Evolutionary conservation across 2,329 filamentous ascomycete genomes (phyloP), one percentile per base, ranked within the genome.

Genomic region (Penicillium hordei): DNA sequence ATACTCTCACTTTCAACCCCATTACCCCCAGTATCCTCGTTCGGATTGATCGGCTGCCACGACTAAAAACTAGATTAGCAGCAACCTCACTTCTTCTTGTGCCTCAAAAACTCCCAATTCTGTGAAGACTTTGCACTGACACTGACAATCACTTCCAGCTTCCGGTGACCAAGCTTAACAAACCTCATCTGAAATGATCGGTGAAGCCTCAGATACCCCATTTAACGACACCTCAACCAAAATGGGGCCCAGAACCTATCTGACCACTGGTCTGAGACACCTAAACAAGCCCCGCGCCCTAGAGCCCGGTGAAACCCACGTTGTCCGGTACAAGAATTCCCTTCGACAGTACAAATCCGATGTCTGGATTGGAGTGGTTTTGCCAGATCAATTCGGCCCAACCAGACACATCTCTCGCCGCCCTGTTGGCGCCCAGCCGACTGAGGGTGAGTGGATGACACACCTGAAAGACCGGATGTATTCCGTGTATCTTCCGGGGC

Each of bases 241-340:
- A 19, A 63, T 63, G 59, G 4, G 13, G 1, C n/a, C 33, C 2
- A 38, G 27, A 19, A 4, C 27, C 4, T 45, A 19, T 5, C 19
- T 61, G 1, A 54, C 50, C 4, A 36, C 21, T 5, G 54, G 38
- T 1, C 25, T 62, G 29, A 39, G 23, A 2, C 58, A 55, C 5
- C 19, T 51, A 7, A 43, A 25, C 15, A 17, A 34, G 2, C 19
- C 42, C 1, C 42, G 42, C 5, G 33, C 44, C 17, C 52, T 60
- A 1, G 19, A 53, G 4, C 39, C 57, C 1, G 60, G 61, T 4
- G 52, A 64, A 13, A 38, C 38, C 1, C 45, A 48, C 6, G 8
- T 64, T 4, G 19, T 52, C 23, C 55, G 62, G 1, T 64, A 57
- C 54, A 63, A 64, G 13, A 64, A 61, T 8, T 38, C 58, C 3